These are phyloP conservation scores for Chytriomyces hyalinus DNA, from an alignment of 192 early-diverging fungal species.

Conservation along the genomic window DNA sequence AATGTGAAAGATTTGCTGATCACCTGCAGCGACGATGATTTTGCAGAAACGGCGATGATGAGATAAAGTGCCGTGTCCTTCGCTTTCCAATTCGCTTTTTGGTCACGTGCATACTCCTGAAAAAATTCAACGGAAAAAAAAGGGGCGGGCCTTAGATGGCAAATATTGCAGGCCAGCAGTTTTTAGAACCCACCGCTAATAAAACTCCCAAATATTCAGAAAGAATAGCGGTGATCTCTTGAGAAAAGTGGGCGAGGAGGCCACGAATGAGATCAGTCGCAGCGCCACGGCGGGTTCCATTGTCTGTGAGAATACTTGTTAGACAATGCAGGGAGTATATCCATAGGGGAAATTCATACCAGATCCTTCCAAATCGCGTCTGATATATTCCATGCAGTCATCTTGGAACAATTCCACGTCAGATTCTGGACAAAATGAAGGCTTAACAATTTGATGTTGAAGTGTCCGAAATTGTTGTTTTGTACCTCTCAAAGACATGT, in stretches of 20 bases:
- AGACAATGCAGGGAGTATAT: not conserved
- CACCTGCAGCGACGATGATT: slow-evolving; percentile 73
- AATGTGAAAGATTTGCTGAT: slow-evolving; percentile 7
- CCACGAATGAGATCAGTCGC: slow-evolving; percentile 92
- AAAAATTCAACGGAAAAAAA: slow-evolving; percentile 4
- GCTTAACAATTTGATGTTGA: not conserved
- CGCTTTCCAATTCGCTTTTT: slow-evolving; percentile 80
- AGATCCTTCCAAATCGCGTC: slow-evolving; percentile 89
- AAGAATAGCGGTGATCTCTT: slow-evolving; percentile 85
- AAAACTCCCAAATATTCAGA: slow-evolving; percentile 63
- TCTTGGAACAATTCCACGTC: slow-evolving; percentile 98
- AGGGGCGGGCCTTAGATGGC: not conserved
- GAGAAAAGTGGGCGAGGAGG: slow-evolving; percentile 83
- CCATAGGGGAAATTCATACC: slow-evolving; percentile 46
- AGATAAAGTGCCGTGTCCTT: slow-evolving; percentile 96
- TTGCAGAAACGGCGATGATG: slow-evolving; percentile 85
- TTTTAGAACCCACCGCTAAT: slow-evolving; percentile 40
- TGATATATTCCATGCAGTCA: slow-evolving; percentile 93
- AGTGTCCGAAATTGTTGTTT: not conserved
- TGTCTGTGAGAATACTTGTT: slow-evolving; percentile 56
- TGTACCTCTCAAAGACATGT: slow-evolving; percentile 80
- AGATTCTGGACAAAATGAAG: slow-evolving; percentile 46
- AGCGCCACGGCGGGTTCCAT: slow-evolving; percentile 89
- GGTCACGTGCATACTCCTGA: slow-evolving; percentile 74
- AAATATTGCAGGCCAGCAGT: no score